Evolutionary conservation across 495 filamentous ascomycete genomes (phyloP).

Genomic region (Neurospora sp.): DNA sequence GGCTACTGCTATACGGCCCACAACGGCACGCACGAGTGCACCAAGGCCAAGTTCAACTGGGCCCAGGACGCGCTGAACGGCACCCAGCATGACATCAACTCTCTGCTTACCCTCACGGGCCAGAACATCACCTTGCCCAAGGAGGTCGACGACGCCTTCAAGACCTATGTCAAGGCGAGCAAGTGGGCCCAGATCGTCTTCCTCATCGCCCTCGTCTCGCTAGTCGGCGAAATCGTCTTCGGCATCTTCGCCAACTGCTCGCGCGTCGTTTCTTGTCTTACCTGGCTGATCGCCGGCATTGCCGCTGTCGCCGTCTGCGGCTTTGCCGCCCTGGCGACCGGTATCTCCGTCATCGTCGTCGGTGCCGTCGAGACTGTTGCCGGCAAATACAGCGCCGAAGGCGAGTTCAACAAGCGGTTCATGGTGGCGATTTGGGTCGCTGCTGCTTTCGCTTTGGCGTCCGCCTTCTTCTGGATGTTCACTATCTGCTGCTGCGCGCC

Average conservation of each 20-base stretch:
- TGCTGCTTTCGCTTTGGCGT: slow-evolving; percentile 61
- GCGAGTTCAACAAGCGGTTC: slow-evolving; percentile 55
- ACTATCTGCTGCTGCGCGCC: slow-evolving; percentile 77
- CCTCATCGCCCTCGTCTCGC: slow-evolving; percentile 55
- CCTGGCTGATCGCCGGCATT: slow-evolving; percentile 35
- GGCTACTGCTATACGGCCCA: slow-evolving; percentile 62
- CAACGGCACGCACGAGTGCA: slow-evolving; percentile 42
- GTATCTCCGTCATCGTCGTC: slow-evolving; percentile 50
- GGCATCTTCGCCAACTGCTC: slow-evolving; percentile 59
- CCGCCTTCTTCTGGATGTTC: slow-evolving; percentile 79
- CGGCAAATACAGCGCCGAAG: slow-evolving; percentile 55
- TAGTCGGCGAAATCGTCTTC: slow-evolving; percentile 66
- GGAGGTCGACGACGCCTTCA: slow-evolving; percentile 53
- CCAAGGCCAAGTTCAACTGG: slow-evolving; percentile 65
- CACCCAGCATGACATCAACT: slow-evolving; percentile 38
- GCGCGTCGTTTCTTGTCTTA: slow-evolving; percentile 37
- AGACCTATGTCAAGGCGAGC: slow-evolving; percentile 58
- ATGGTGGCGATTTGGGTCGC: slow-evolving; percentile 67
- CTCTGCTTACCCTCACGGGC: slow-evolving; percentile 30
- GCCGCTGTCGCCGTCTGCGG: slow-evolving; percentile 52
- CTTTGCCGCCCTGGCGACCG: slow-evolving; percentile 50
- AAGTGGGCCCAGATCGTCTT: slow-evolving; percentile 80
- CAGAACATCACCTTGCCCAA: slow-evolving; percentile 46
- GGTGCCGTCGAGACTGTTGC: slow-evolving; percentile 57
- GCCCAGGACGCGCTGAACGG: slow-evolving; percentile 52